Evolutionary conservation across 371 early-diverging fungal species (phyloP), one percentile per base, ranked within the genome.

Genomic region (Mucor mucedo): DNA sequence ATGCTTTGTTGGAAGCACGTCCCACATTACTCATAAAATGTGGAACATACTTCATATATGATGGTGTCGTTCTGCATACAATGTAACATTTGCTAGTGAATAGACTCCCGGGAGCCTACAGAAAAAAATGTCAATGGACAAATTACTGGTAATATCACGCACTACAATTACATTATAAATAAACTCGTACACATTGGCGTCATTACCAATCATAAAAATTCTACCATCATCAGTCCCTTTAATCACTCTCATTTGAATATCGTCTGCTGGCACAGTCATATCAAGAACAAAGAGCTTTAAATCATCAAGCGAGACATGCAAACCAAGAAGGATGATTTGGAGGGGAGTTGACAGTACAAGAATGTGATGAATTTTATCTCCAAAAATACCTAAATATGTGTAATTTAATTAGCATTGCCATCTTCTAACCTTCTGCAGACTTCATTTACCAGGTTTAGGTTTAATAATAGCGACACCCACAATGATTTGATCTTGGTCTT

Each of bases 401-500:
- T 21, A 21, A 5, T 4, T 14, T 5, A 21, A 47, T 47, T 47
- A n/a, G 21, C 21, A 44, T 13, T 2, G n/a, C 14, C 5, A n/a
- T 14, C 4, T 44, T 44, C 16, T 44, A n/a, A n/a, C 16, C 21
- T 47, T 47, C 9, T 21, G n/a, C 21, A 7, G 21, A 8, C 21
- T 47, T 8, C 5, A 2, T 5, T 47, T 47, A 47, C 84, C 88
- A 13, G 52, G 66, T 49, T 82, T 76, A n/a, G 95, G 93, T 58
- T 82, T 87, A 0, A 91, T 94, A 39, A 94, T 70, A 3, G 83
- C 94, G 6, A 93, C 93, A 55, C 84, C 85, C 21, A 86, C 79
- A 60, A 96, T 95, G 48, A 93, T 74, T 69, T 95, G 95, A 57
- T 94, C 95, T 76, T 92, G 93, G 42, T 93, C 95, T 48, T 89